Evolutionary conservation across 768 basidiomycete species (phyloP), one percentile per base, ranked within the genome.

Genomic region (Lepiota subincarnata): DNA sequence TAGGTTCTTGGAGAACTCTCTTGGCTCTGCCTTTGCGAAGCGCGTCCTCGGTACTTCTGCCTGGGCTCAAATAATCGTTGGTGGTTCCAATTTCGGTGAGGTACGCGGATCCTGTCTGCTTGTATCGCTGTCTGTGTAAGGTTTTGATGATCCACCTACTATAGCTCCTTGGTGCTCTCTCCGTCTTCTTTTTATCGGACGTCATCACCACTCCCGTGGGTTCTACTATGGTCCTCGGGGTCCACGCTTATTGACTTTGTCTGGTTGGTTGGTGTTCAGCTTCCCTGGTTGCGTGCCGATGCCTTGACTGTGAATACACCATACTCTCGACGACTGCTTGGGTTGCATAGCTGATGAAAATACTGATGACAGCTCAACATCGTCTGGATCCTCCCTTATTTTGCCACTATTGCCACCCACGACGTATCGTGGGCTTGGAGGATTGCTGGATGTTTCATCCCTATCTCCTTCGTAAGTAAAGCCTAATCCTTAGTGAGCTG

Each of bases 231-330:
- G 5, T 24, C 24, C 24, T 24, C 24, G 24, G 24, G 24, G 24
- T 24, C 24, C 24, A 5, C 24, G 24, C 24, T 5, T 24, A 5
- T 5, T 24, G 24, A 24, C 24, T 24, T 5, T 24, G 24, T 24
- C 24, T 24, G 24, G 24, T n/a, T n/a, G n/a, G n/a, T n/a, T 24
- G 24, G 24, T 5, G 5, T 5, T 24, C 24, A 60, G 60, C 46
- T 68, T n/a, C 67, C 66, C 10, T 68, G 66, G 68, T 55, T 68
- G 37, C 63, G 67, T 20, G 44, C 68, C 6, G 67, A 70, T 48
- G 65, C 67, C 8, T 11, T 70, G 24, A 46, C 61, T 19, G 24
- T 24, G 24, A 24, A 24, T 24, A 24, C 24, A 5, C 5, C 3
- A 24, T 24, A 5, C 5, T 24, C 24, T 24, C 5, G 24, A 24